Percentiles rank a stretch among this genome's conserved stretches.
Evolutionary conservation across 2,329 filamentous ascomycete species (phyloP).

Genomic region (Curvularia eragrostidis): DNA sequence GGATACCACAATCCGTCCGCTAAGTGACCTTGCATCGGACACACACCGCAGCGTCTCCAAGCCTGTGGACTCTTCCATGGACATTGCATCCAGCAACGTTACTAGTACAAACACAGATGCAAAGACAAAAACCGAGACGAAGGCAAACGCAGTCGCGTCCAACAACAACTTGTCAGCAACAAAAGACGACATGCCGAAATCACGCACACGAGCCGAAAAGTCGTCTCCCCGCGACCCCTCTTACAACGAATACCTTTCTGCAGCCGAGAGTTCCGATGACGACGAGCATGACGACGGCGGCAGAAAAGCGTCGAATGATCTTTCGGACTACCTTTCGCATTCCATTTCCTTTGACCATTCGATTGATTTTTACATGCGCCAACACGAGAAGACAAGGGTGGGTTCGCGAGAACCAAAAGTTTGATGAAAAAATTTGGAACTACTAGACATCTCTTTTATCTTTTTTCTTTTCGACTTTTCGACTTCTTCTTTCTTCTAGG

Average conservation of each 20-base stretch:
- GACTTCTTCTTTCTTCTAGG: neutral
- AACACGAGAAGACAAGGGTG: slow-evolving; percentile 10
- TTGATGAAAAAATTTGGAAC: slow-evolving; percentile 12
- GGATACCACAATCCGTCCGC: slow-evolving; percentile 43
- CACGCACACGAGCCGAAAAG: neutral
- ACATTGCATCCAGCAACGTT: neutral
- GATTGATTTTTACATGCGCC: slow-evolving; percentile 12
- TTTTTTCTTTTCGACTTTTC: neutral
- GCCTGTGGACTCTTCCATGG: slow-evolving; percentile 19
- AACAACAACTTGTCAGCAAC: neutral
- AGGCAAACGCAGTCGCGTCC: neutral
- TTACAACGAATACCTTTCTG: slow-evolving; percentile 12
- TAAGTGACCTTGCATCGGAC: slow-evolving; percentile 32
- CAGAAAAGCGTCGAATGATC: slow-evolving; percentile 10
- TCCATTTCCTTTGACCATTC: slow-evolving; percentile 21
- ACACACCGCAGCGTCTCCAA: slow-evolving; percentile 30
- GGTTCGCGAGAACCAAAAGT: slow-evolving; percentile 21
- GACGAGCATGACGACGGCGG: neutral
- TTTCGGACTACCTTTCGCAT: slow-evolving; percentile 23
- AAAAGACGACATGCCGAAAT: neutral
- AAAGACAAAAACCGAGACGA: neutral
- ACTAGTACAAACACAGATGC: neutral
- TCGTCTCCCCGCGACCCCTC: slow-evolving; percentile 4
- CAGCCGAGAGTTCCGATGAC: slow-evolving; percentile 12
- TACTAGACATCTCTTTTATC: neutral